Evolutionary conservation across 2,329 filamentous ascomycete genomes (phyloP), one percentile per base, ranked within the genome.

Genomic region (Diaporthe velutina): DNA sequence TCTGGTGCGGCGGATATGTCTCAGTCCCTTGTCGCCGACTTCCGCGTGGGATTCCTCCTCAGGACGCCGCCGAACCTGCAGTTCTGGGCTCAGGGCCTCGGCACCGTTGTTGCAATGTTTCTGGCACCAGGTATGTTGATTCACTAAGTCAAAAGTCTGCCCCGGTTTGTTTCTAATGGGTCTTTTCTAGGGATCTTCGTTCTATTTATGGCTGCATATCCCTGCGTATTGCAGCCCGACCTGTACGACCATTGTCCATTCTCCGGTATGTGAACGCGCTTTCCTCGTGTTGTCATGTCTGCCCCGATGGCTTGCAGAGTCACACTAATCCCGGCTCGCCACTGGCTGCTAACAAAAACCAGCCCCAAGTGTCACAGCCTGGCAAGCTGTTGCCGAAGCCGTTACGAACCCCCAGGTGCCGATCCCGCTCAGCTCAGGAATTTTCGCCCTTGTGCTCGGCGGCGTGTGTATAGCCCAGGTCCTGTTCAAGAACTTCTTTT

Each of bases 31-130:
- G 88, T 90, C 42, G 86, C 86, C 73, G 92, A 94, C 79, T 93
- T 93, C 88, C 88, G 91, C 40, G 90, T 91, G 55, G 92, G 92
- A 6, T 93, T 93, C 85, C 85, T 94, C 8, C 88, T 94, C 67
- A 86, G 88, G 77, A 93, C 92, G 0, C 88, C 92, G 0, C 92
- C 92, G 0, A 86, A 89, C 76, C 87, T 91, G 80, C 92, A 94
- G 82, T 94, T 91, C 86, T 86, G 91, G 77, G 92, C 91, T 0
- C 92, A 94, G 81, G 45, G 64, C 4, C 45, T 52, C 7, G 64
- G 64, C 5, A 90, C 90, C 13, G 81, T 93, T 52, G 87, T 93
- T 60, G 88, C 91, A 30, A 86, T 93, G 78, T 93, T 93, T 83
- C 83, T 94, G 19, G 90, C 92, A 0, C 92, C 92, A 0, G 91